phyloP scores from a whole-genome alignment of 2,329 filamentous ascomycete genomes.

The Monosporascus sp. region DNA sequence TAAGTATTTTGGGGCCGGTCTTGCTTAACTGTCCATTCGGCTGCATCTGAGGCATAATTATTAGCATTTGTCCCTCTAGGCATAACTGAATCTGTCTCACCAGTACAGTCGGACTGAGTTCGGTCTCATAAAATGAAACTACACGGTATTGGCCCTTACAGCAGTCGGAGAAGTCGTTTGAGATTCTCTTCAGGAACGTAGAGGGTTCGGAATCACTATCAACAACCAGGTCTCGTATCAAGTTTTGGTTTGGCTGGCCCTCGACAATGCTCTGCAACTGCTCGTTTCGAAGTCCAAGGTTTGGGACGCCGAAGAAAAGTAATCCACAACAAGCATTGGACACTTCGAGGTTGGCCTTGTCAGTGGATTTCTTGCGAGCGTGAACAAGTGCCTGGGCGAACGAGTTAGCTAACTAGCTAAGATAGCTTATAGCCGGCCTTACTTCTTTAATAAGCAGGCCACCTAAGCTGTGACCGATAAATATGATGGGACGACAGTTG shows the following conservation, averaged over 20 bases:
- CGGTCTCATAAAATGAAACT: constrained; percentile 14
- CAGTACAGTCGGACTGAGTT: constrained; percentile 12
- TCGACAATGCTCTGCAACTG: constrained; percentile 15
- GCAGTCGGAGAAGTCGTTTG: constrained; percentile 11
- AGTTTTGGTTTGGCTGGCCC: constrained; percentile 17
- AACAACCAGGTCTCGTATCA: constrained; percentile 16
- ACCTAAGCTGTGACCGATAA: constrained; percentile 23
- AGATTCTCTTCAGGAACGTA: constrained; percentile 12
- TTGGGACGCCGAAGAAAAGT: constrained; percentile 25
- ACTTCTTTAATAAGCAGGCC: constrained; percentile 24
- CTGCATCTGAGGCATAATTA: not conserved
- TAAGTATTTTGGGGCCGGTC: constrained; percentile 10
- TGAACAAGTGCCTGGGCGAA: constrained; percentile 11
- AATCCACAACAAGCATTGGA: constrained; percentile 15
- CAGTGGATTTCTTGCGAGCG: constrained; percentile 3
- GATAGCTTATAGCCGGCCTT: not conserved
- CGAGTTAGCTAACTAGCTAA: not conserved
- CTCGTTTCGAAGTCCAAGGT: constrained; percentile 18
- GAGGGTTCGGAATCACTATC: constrained; percentile 17
- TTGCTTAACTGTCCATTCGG: constrained; percentile 3
- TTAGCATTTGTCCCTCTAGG: not conserved
- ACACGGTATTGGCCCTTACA: constrained; percentile 14
- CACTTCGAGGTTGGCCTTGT: constrained; percentile 2
- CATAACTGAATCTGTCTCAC: constrained; percentile 1
- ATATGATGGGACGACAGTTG: constrained; percentile 13